phyloP scores from a whole-genome alignment of 208 protist species.

The Acanthamoeba triangularis region DNA sequence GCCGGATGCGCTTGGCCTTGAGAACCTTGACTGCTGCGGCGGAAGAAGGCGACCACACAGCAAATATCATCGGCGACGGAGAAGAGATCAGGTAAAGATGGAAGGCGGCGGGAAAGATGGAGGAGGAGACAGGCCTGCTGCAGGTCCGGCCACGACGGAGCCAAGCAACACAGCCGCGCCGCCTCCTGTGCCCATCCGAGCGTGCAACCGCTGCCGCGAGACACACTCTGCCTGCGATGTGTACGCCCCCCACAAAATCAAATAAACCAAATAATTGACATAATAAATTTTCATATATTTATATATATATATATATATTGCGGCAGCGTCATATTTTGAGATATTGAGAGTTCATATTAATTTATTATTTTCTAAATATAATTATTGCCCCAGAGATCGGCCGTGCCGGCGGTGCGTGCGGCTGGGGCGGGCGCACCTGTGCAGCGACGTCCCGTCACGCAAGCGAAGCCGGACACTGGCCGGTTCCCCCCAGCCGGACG shows the following conservation, averaged over 20 bases:
- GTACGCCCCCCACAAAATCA: background rate
- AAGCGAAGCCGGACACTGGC: background rate
- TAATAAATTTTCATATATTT: background rate
- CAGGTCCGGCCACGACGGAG: no score
- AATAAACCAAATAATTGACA: background rate
- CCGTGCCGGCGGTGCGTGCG: constrained; percentile 22
- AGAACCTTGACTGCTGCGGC: no score
- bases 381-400: background rate
- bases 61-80: no score
- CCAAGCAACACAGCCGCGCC: no score
- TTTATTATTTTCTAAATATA: background rate
- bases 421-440: background rate
- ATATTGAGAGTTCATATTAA: no score
- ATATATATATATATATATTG: background rate
- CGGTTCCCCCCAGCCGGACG: no score
- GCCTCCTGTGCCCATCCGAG: background rate
- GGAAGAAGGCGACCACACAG: no score
- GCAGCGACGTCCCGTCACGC: background rate
- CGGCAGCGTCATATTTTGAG: no score
- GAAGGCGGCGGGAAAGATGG: no score
- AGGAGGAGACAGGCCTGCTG: no score
- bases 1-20: no score
- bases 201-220: background rate
- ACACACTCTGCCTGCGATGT: background rate
- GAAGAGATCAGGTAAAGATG: no score